Base-by-base conservation (phyloP, 805 yeast genomes). In the Candida loeiensis region DNA sequence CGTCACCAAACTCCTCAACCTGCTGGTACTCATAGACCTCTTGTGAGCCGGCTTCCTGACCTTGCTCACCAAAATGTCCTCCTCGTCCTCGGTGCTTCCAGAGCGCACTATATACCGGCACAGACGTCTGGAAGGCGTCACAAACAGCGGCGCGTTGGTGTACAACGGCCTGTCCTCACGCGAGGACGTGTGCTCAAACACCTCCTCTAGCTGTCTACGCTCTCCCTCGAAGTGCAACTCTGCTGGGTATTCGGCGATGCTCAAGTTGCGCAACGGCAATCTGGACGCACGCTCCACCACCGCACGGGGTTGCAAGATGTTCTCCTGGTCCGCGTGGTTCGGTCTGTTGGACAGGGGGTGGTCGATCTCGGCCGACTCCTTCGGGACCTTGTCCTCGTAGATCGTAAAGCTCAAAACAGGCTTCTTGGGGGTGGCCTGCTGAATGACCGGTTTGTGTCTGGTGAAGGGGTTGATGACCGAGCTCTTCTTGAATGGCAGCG, bases 251-350 rank as follows among this genome's bases (percentile, higher is more conserved):
- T 59, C 56, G 22, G 45, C 44, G n/a, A 63, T 57, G 41, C 48
- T 51, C 40, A 65, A 53, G 27, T 53, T 54, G 13, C 51, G 47
- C 46, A 65, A 56, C 2, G 68, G 64, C 12, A 18, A 30, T 45
- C 71, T 53, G 16, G 36, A 19, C 8, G 43, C 17, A 13, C 28
- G 19, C 31, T 22, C 39, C 24, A 38, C 43, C 28, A 41, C 33
- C 25, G 50, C 48, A 6, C 31, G 25, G 7, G 70, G 69, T 47
- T 61, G 69, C 44, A 65, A 53, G 33, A 65, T 56, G 46, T 69
- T 69, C 45, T 69, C 74, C 53, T 69, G 71, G 46, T 69, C 71
- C 40, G 55, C 55, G 44, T 61, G 59, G 43, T 54, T 54, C 18
- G 41, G 49, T 29, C 45, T 50, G 44, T 56, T 58, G 28, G 48